Base-by-base conservation (phyloP, 208 protist species). In the Trypanosoma congolense region DNA sequence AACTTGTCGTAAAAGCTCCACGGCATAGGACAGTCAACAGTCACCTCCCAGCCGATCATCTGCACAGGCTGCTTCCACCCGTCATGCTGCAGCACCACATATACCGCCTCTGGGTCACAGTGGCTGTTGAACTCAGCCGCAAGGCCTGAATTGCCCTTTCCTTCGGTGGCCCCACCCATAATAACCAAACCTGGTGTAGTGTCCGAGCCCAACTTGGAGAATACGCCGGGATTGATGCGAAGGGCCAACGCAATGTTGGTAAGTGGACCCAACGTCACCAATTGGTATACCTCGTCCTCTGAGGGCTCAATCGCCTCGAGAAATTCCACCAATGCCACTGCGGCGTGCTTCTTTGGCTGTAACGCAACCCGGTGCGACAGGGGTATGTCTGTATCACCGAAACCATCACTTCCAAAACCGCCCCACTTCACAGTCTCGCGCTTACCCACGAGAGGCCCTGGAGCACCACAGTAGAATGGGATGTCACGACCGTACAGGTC, bases 121-220 rank as follows among this genome's bases (percentile, higher is more conserved):
- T 90, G 78, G 38, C 89, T 70, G 69, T 93, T 93, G 61, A 93
- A 93, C 72, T 93, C 85, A 6, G 81, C 73, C 46, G 71, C 71
- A 50, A 87, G 64, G 66, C 77, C 90, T 12, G 73, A 87, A 67
- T 93, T 93, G 53, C 85, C 85, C 40, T 87, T 90, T 1, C 71
- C 79, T 50, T 90, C 79, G 38, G 41, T 75, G 4, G 81, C 69
- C 10, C 85, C 85, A 10, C 82, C 82, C 82, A 93, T 93, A 38
- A 87, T 48, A 1, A 69, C 73, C 25, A 91, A 70, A n/a, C 64
- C 70, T n/a, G 83, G 83, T 44, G 75, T 64, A 30, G 66, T 74
- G 53, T 83, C 75, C 43, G 73, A 77, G 50, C 83, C 83, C 19
- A 92, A 75, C 38, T 85, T 68, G 12, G 57, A 35, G 35, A 84